Base-by-base conservation (phyloP, 2,329 filamentous ascomycete genomes). In the Niveomyces coronatus region DNA sequence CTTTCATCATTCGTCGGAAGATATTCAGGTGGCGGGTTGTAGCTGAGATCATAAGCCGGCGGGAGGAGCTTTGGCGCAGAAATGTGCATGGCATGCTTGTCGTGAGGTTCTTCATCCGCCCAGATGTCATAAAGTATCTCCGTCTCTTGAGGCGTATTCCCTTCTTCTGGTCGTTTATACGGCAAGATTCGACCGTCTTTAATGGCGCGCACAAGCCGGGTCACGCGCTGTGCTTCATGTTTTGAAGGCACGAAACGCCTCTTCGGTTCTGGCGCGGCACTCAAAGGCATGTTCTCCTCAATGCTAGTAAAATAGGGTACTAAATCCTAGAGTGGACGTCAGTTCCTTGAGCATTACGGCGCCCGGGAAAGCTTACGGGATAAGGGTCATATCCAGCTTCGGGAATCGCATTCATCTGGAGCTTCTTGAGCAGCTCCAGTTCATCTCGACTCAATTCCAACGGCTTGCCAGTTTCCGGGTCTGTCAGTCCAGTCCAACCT, bases 141-240 rank as follows among this genome's bases (percentile, higher is more conserved):
- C 42, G 83, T 70, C 40, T 83, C 75, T 40, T 85, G 77, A 47
- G 88, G 76, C 45, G 79, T 73, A 49, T 85, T 62, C 30, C 61
- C 65, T 46, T 74, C 83, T 52, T 78, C 71, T 0, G 79, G 78
- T 4, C 86, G 76, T 55, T 80, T 86, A 65, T 93, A 94, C 4
- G 93, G 93, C 52, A 94, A 66, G 48, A 98, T 96, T 35, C 87
- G 79, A 24, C 93, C 91, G 61, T 96, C 89, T 47, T 83, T 79
- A 49, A 98, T 98, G 26, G 91, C 91, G 53, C 85, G 86, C 38
- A 96, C 91, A 52, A 98, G 79, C 66, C 98, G 96, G 77, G 95
- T 94, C 36, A 98, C 77, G 41, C 88, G 78, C 68, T 95, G 95
- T 22, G 85, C 83, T 62, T 98, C 91, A 59, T 98, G 86, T 62